A percentile compares a stretch with the other conserved stretches of the same genome.
Conservation (phyloP, 2,329 filamentous ascomycete species). For the Decorospora gaudefroyi region DNA sequence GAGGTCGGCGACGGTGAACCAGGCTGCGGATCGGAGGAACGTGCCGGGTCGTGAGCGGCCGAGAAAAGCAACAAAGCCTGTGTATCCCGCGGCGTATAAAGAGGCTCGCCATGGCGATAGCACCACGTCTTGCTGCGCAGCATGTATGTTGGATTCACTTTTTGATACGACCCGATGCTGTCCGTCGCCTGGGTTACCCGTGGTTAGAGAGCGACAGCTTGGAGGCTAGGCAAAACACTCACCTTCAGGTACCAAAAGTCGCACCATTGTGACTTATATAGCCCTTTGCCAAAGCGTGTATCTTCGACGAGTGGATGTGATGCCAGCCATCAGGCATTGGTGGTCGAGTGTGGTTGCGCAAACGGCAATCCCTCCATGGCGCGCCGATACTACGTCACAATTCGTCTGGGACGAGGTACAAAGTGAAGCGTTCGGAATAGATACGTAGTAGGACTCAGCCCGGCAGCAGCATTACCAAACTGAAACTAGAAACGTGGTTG, state of each 20-base stretch:
- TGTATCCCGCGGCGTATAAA: constrained; percentile 13
- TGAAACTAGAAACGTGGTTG: too few relatives aligned
- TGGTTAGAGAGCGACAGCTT: constrained; percentile 8
- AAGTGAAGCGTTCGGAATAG: too few relatives aligned
- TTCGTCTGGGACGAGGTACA: too few relatives aligned
- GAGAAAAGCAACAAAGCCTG: constrained; percentile 18
- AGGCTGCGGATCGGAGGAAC: constrained; percentile 20
- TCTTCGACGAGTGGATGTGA: too few relatives aligned
- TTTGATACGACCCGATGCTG: constrained; percentile 22
- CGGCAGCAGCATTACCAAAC: too few relatives aligned
- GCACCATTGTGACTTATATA: constrained; percentile 25
- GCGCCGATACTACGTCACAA: constrained; percentile 9
- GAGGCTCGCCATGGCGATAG: constrained; percentile 11
- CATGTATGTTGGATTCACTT: constrained; percentile 8
- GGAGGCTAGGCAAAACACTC: not conserved
- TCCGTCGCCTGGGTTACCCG: constrained; percentile 26
- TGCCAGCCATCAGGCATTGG: constrained; percentile 3
- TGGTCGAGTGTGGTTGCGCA: too few relatives aligned
- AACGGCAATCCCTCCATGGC: too few relatives aligned
- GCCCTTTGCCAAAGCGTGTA: not conserved
- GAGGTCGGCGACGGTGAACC: constrained; percentile 18
- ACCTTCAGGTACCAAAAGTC: constrained; percentile 32
- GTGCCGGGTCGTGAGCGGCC: constrained; percentile 25
- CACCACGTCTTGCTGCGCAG: constrained; percentile 14
- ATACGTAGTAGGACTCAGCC: too few relatives aligned